A percentile compares a stretch with the other conserved stretches of the same genome.
These are phyloP conservation scores for Phialophora macrospora DNA, from an alignment of 2,329 filamentous ascomycete genomes.

Conservation along the genomic window DNA sequence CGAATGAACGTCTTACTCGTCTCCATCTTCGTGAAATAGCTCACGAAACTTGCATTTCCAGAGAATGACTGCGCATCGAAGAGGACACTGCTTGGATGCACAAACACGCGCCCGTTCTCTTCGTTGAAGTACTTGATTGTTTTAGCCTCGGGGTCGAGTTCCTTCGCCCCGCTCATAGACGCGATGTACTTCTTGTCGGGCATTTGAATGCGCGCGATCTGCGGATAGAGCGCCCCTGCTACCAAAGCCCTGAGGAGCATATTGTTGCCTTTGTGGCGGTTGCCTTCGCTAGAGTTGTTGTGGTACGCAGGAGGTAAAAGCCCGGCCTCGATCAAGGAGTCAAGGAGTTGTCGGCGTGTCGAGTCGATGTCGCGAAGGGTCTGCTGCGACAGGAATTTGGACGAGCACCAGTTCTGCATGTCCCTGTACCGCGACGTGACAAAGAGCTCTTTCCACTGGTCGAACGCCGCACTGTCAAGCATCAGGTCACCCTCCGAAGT, in stretches of 20 bases:
- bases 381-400: conserved; percentile 81
- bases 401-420: conserved; percentile 77
- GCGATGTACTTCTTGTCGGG: conserved; percentile 94
- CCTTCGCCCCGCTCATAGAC: conserved; percentile 85
- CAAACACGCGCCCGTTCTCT: conserved; percentile 84
- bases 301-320: conserved; percentile 67
- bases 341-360: conserved; percentile 82
- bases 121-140: conserved; percentile 93
- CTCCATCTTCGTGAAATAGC: conserved; percentile 89
- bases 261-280: conserved; percentile 35
- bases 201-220: conserved; percentile 88
- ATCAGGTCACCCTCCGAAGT: conserved; percentile 82
- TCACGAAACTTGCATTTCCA: conserved; percentile 75
- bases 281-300: conserved; percentile 52
- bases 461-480: conserved; percentile 82
- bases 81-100: conserved; percentile 85
- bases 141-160: conserved; percentile 87
- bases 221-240: conserved; percentile 77
- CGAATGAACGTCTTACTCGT: conserved; percentile 91
- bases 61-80: conserved; percentile 88
- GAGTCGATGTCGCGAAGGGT: conserved; percentile 87
- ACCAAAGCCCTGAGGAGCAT: conserved; percentile 71
- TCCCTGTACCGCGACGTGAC: conserved; percentile 64
- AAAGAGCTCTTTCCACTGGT: conserved; percentile 75
- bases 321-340: conserved; percentile 82